Evolutionary conservation across 352 stramenopile genomes (phyloP), one percentile per base, ranked within the genome.

Genomic region (Phytophthora pini): DNA sequence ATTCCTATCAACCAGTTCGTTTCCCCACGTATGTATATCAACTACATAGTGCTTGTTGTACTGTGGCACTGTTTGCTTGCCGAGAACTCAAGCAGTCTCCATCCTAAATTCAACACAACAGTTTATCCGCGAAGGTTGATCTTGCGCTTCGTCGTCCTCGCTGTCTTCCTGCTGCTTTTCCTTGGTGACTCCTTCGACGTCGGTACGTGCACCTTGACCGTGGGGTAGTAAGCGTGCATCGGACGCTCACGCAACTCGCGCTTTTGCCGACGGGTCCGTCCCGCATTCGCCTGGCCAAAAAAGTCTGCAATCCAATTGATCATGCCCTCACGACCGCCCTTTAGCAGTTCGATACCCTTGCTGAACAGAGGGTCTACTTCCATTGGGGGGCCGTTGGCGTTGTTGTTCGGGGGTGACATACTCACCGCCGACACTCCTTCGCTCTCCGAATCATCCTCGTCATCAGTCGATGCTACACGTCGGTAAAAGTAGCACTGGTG

Each of bases 401-500:
- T 56, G 10, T 71, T 73, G 13, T 45, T 55, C 13, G 36, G 24
- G 22, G 58, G 58, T 11, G 62, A 61, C 53, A 69, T 67, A 29
- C 67, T 55, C 48, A 66, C 54, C 31, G 31, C 31, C 20, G 54
- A 39, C 12, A 63, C 39, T 12, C 62, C 47, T 9, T 72, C 54
- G 15, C 15, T 65, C 39, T 75, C 60, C 7, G 72, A 56, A 12
- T 79, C 72, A 32, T 34, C 53, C 2, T 73, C 58, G 34, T 74
- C 46, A 26, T 68, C 36, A 38, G 52, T 44, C 31, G 36, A 58
- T 34, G 53, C 40, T 38, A 54, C 64, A 24, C 82, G 81, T 40
- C 82, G 80, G 81, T 99, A 99, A 62, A 99, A 97, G 77, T 99
- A 99, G 61, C 96, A 98, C 44, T 88, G 97, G 63, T 99, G 97